These are phyloP conservation scores for Colletotrichum siamense DNA, from an alignment of 2,329 filamentous ascomycete genomes.

Conservation along the genomic window DNA sequence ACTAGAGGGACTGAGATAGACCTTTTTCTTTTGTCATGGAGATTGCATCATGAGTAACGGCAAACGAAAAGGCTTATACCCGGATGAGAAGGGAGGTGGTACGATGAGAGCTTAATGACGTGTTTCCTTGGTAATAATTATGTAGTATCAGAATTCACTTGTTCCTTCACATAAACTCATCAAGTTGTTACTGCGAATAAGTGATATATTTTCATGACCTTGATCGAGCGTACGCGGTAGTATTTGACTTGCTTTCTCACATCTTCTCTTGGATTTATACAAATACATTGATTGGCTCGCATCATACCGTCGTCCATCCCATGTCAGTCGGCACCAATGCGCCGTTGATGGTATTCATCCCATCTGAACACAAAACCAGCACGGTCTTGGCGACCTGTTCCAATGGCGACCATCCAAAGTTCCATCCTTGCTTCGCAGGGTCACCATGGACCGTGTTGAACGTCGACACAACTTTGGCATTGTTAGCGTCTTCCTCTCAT, in stretches of 20 bases:
- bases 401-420: slow-evolving; percentile 4
- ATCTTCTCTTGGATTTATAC: no score
- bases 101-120: not conserved
- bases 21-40: slow-evolving; percentile 5
- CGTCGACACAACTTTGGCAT: not conserved
- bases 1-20: not conserved
- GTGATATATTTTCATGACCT: no score
- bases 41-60: not conserved
- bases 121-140: slow-evolving; percentile 8
- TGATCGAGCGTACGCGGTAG: no score
- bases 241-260: no score
- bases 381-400: slow-evolving; percentile 12
- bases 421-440: not conserved
- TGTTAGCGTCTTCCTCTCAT: not conserved
- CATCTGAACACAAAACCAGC: not conserved
- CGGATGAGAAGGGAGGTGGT: not conserved
- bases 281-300: not conserved
- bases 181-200: not conserved
- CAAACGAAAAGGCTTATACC: slow-evolving; percentile 21
- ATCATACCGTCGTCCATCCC: not conserved
- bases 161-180: not conserved
- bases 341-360: slow-evolving; percentile 14
- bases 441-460: not conserved
- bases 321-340: slow-evolving; percentile 9
- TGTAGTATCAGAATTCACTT: not conserved